Base-by-base conservation (phyloP, 345 rosid genomes). In the Brassica napus region DNA sequence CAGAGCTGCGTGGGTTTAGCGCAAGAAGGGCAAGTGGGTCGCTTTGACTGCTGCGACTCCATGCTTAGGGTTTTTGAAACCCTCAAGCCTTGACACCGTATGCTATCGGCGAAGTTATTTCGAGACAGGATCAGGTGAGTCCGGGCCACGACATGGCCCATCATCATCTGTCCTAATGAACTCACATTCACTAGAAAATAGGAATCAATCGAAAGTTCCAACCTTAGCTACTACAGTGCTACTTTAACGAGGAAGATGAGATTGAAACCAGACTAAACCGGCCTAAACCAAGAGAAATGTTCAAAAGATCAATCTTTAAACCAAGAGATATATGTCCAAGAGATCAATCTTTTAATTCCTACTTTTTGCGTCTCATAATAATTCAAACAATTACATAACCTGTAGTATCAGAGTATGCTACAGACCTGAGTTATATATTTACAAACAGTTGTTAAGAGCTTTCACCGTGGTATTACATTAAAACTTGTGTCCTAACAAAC, bases 1-100 rank as follows among this genome's bases (percentile, higher is more conserved):
- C 97, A 92, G 80, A 88, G 82, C 49, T 83, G 83, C 14, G 35
- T 30, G 7, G 97, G 96, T 83, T 89, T 92, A 68, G 88, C 82
- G 84, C 97, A 94, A 35, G 79, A 64, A 12, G 84, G 85, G 82
- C 98, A 94, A n/a, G 81, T 82, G 79, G 90, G 84, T 85, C 97
- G 79, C 80, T 83, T 89, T 28, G 90, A 62, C 34, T 69, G 72
- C 42, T 69, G 72, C 42, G 87, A 82, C 39, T 84, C 89, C 95
- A 87, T 87, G 82, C 34, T 82, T 61, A 86, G 79, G 85, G 77
- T 71, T 75, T n/a, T 59, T 24, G 86, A 70, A 73, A 75, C 75
- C 26, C 64, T 68, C 23, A 47, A 18, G 14, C 69, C 68, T 34
- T 47, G 80, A 81, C 80, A 70, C 69, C 77, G 73, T 71, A 65